Evolutionary conservation across 2,329 filamentous ascomycete genomes (phyloP).

Genomic region (Malbranchea zuffiana): DNA sequence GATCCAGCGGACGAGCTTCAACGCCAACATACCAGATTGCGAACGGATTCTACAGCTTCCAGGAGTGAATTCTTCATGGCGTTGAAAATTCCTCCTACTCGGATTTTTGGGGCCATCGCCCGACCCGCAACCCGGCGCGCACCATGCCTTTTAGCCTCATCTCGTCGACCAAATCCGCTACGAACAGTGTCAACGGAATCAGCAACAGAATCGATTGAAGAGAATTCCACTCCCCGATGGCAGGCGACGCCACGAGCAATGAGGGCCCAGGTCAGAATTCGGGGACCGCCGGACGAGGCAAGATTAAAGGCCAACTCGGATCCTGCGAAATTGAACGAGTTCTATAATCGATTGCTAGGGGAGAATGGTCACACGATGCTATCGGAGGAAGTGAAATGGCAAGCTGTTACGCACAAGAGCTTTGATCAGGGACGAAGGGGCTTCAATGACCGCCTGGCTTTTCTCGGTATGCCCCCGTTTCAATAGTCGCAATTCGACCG

Average conservation of each 20-base stretch:
- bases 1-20: no score
- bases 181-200: slow-evolving; percentile 20
- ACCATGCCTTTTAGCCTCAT: slow-evolving; percentile 17
- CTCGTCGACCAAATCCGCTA: slow-evolving; percentile 18
- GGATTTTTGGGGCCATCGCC: slow-evolving; percentile 13
- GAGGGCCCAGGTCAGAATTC: slow-evolving; percentile 52
- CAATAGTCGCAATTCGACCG: no score
- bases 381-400: slow-evolving; percentile 88
- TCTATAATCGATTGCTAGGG: slow-evolving; percentile 68
- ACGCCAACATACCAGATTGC: no score
- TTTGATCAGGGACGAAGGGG: slow-evolving; percentile 91
- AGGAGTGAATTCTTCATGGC: slow-evolving; percentile 12
- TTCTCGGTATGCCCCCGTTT: slow-evolving; percentile 52
- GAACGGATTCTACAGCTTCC: no score
- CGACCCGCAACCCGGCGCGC: slow-evolving; percentile 18
- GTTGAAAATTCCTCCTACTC: slow-evolving; percentile 13
- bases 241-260: slow-evolving; percentile 57
- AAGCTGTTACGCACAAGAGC: slow-evolving; percentile 95
- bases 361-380: slow-evolving; percentile 60
- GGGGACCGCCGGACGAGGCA: slow-evolving; percentile 25
- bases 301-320: slow-evolving; percentile 61
- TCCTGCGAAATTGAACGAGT: slow-evolving; percentile 60
- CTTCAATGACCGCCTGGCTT: slow-evolving; percentile 88
- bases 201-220: slow-evolving; percentile 22
- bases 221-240: slow-evolving; percentile 50